Base-by-base conservation (phyloP, 495 filamentous ascomycete genomes). In the Paragyromitra xinjiangensis region DNA sequence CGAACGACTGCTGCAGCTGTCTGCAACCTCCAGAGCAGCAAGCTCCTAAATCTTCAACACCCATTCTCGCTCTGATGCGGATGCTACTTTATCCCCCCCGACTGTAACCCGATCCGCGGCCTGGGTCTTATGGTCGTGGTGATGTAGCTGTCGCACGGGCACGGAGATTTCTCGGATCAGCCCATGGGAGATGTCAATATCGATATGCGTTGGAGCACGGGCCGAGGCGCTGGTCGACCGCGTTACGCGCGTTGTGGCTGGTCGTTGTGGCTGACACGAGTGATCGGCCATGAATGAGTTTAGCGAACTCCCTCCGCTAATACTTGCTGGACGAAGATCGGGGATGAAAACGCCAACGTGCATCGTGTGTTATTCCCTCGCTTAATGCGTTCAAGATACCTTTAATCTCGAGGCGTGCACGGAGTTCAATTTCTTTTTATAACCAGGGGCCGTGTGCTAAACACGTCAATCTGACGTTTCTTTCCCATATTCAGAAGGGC, bases 241-340 rank as follows among this genome's bases (percentile, higher is more conserved):
- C 67, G 67, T 53, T 76, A 71, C 22, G 56, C 67, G 73, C 73
- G 40, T 3, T 70, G 73, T 72, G 73, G 73, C 73, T 75, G 67
- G 19, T 0, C 9, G 1, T 8, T 65, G 73, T 76, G 73, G 73
- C 73, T 72, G 22, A 4, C 7, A 3, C 74, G 74, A 77, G 74
- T 73, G 74, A 77, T 58, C 29, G 22, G 0, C 40, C 45, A 5
- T 77, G 74, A 77, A 66, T 24, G 14, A 24, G 40, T 73, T 51
- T 73, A 5, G 42, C 37, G 19, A 55, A 0, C 34, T 14, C 11
- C 7, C 22, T 50, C 37, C 63, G 50, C 71, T 44, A 45, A 48
- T 59, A 67, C 71, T 24, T 59, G 37, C 71, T 59, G 16, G 37
- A 68, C 50, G 63, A 42, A 37, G n/a, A 68, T 22, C n/a, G 44